These are phyloP conservation scores for Zygnema circumcarinatum DNA, from an alignment of 139 green algal species.

Conservation along the genomic window DNA sequence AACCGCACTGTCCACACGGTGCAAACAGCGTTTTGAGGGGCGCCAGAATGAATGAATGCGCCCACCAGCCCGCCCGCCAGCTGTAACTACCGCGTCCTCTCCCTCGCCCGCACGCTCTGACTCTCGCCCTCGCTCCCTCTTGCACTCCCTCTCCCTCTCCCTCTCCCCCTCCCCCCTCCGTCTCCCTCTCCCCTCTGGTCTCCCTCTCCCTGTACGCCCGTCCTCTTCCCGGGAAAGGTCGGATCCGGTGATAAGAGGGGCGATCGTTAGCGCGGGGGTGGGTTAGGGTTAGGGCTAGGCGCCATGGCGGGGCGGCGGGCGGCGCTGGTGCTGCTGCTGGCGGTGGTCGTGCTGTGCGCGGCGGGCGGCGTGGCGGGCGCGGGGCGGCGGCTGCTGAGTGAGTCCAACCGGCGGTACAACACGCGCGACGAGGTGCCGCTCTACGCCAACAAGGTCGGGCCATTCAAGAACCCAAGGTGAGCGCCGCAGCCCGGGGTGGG, in stretches of 20 bases:
- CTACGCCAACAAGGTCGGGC: slow-evolving; percentile 61
- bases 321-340: neutral
- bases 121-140: slow-evolving; percentile 16
- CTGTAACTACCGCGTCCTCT: too few relatives aligned
- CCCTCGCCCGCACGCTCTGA: neutral
- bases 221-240: neutral
- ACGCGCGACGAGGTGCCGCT: slow-evolving; percentile 30
- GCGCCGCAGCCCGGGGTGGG: neutral
- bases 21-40: too few relatives aligned
- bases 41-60: too few relatives aligned
- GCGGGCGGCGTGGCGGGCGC: neutral
- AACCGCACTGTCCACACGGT: too few relatives aligned
- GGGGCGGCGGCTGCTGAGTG: slow-evolving; percentile 26
- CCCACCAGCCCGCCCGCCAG: too few relatives aligned
- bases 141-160: neutral
- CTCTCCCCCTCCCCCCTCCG: neutral
- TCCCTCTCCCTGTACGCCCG: neutral
- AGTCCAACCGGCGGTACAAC: slow-evolving; percentile 34
- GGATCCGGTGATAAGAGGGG: neutral
- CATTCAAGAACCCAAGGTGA: slow-evolving; percentile 66
- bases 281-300: neutral
- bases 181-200: neutral
- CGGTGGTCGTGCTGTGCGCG: neutral
- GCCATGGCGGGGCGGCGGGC: too few relatives aligned
- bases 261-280: neutral